A percentile compares a stretch with the other conserved stretches of the same genome.
Conservation (phyloP, 208 protist genomes). For the Naegleria lovaniensis region DNA sequence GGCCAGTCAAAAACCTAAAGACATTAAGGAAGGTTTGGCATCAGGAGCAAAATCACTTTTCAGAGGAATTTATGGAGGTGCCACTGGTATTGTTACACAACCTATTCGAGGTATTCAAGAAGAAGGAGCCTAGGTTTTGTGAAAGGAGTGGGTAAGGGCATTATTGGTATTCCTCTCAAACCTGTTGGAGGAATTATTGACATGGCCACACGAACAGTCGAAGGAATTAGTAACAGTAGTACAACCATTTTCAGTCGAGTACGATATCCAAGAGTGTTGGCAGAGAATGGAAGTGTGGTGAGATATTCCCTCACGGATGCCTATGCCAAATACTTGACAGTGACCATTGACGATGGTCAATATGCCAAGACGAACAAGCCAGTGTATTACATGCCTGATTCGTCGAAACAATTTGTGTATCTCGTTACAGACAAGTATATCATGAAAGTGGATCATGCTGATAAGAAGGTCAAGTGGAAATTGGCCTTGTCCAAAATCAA, state of each 20-base stretch:
- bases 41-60: neutral
- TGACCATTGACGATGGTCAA: neutral
- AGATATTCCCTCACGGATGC: neutral
- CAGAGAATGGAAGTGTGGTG: neutral
- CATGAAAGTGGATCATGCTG: neutral
- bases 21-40: conserved; percentile 20
- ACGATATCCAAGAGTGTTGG: neutral
- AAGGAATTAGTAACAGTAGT: conserved; percentile 22
- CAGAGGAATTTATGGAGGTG: conserved; percentile 25
- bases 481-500: neutral
- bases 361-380: neutral
- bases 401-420: neutral
- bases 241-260: neutral
- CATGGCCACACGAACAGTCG: conserved; percentile 15
- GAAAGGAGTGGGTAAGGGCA: conserved; percentile 67
- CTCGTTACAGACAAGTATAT: neutral
- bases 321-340: neutral
- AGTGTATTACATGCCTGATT: neutral
- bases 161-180: conserved; percentile 70
- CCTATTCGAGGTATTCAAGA: conserved; percentile 70
- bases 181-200: conserved; percentile 69
- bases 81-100: conserved; percentile 68
- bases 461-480: neutral
- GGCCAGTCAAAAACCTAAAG: conserved; percentile 13
- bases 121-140: conserved; percentile 65